Evolutionary conservation across 2,329 filamentous ascomycete species (phyloP).

Genomic region (Ceratocystis eucalypticola): DNA sequence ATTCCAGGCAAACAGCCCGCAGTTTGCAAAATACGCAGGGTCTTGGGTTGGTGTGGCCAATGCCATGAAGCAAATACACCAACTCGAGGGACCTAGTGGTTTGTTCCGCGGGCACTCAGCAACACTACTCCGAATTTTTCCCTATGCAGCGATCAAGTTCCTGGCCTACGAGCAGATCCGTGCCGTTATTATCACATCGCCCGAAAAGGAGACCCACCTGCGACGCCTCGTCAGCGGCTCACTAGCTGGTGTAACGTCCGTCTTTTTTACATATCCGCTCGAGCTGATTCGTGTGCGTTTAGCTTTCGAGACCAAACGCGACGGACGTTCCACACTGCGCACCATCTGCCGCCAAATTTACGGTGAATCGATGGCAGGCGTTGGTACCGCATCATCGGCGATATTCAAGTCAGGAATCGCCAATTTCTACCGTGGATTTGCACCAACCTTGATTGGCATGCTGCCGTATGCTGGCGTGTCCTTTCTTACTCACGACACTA

Average conservation of each 20-base stretch:
- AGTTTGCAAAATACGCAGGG: conserved; percentile 84
- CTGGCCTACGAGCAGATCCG: conserved; percentile 95
- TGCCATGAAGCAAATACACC: conserved; percentile 74
- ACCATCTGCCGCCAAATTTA: conserved; percentile 80
- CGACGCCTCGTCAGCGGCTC: conserved; percentile 63
- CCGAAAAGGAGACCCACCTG: conserved; percentile 63
- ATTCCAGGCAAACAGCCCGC: conserved; percentile 88
- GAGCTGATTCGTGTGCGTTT: conserved; percentile 86
- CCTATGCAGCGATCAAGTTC: conserved; percentile 96
- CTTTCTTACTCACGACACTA: conserved; percentile 87
- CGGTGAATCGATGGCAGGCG: conserved; percentile 45
- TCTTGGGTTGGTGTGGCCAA: conserved; percentile 73
- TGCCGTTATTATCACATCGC: conserved; percentile 56
- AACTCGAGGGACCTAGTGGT: conserved; percentile 56
- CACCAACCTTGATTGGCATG: conserved; percentile 84
- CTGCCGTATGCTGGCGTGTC: conserved; percentile 91
- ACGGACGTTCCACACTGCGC: conserved; percentile 54
- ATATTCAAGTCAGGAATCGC: conserved; percentile 49
- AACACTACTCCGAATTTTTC: conserved; percentile 86
- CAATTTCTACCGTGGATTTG: conserved; percentile 94
- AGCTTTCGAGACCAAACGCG: conserved; percentile 79
- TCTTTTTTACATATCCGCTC: conserved; percentile 91
- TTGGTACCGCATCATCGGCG: conserved; percentile 22
- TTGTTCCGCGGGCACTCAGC: conserved; percentile 91
- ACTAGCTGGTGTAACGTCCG: conserved; percentile 71